Evolutionary conservation across 106 monocot genomes (phyloP), one percentile per base, ranked within the genome.

Genomic region (Allium sativum): DNA sequence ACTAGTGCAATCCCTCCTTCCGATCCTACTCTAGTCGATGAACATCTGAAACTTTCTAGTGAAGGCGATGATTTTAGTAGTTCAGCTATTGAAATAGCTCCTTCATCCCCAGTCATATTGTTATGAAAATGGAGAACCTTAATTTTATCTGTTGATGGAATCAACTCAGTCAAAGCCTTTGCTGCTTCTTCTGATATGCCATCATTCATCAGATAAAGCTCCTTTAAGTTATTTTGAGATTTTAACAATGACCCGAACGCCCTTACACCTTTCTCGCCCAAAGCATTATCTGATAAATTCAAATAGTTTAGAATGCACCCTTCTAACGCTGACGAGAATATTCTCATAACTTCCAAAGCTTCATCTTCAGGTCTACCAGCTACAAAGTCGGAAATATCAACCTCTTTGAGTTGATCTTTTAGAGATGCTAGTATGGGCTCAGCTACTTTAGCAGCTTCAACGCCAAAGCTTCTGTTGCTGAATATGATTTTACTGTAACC

Each of bases 131-230:
- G 95, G 42, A 96, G 90, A 48, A 96, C 55, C 57, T 73, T 81
- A n/a, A 96, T 70, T 58, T 80, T 84, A 13, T 87, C 87, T 6
- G 90, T 82, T 6, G 84, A 77, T 40, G 90, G 90, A 74, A 96
- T 66, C 9, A 96, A 73, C 68, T 90, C 95, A 53, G 59, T 48
- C 40, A 96, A 67, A 15, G 95, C 95, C 55, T 71, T 75, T 15
- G 90, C 95, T 50, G 95, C 95, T 76, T 96, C 90, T 65, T 84
- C 84, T 1, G 95, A 96, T 56, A 96, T 87, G 16, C 90, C 90
- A 74, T 96, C 79, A 68, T 96, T 96, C 79, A 87, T 84, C 59
- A 96, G 68, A 42, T 90, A 90, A 1, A 96, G 84, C 66, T 96
- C 84, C 71, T 96, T 90, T 46, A 95, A 66, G 48, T 54, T 60